These are phyloP conservation scores for Spirogloea muscicola DNA, from an alignment of 139 green algal genomes.

Conservation along the genomic window DNA sequence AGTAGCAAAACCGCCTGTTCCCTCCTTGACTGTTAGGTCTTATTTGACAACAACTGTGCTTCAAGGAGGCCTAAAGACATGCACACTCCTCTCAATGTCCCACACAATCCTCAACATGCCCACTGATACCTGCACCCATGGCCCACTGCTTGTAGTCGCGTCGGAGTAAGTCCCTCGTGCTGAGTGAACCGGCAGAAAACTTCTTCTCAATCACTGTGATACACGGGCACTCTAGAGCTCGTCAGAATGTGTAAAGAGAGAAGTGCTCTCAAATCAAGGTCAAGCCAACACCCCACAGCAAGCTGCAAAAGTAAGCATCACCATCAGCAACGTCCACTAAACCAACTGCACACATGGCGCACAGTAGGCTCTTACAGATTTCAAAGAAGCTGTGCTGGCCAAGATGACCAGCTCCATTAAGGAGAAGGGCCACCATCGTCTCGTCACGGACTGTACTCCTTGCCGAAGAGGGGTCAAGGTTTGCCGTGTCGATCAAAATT, in stretches of 20 bases:
- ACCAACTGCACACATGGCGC: no score
- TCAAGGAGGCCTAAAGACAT: no score
- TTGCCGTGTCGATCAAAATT: constrained; percentile 14
- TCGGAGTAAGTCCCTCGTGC: constrained; percentile 8
- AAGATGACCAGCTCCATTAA: not conserved
- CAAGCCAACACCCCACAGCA: no score
- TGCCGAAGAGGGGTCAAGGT: not conserved
- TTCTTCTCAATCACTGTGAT: constrained; percentile 19
- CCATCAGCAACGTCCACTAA: no score
- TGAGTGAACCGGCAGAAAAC: not conserved
- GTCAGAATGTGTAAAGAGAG: no score
- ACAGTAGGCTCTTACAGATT: not conserved
- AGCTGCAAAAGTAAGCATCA: no score
- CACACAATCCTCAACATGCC: not conserved
- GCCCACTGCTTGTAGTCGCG: constrained; percentile 23
- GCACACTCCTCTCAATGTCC: no score
- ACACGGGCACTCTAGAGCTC: no score
- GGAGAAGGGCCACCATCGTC: constrained; percentile 24
- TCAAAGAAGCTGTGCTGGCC: not conserved
- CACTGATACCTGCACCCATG: not conserved
- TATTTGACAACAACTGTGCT: no score
- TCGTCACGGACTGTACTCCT: constrained; percentile 2
- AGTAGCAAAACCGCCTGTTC: not conserved
- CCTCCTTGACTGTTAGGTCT: not conserved
- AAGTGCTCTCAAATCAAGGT: no score